Conservation (phyloP, 352 stramenopile genomes). For the Peronosclerospora sorghi region DNA sequence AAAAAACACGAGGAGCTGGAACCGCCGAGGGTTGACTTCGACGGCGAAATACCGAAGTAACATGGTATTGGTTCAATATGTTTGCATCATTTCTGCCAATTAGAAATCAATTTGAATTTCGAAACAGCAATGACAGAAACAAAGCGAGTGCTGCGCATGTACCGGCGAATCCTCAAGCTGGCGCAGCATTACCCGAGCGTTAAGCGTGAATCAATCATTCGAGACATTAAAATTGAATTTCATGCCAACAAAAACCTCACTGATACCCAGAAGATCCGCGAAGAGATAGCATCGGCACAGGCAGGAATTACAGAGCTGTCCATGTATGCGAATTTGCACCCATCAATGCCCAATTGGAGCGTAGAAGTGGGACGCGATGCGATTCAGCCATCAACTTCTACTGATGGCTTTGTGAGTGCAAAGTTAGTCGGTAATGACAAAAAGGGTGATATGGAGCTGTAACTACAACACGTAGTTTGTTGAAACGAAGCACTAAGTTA, state of each 20-base stretch:
- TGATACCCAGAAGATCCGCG: conserved; percentile 41
- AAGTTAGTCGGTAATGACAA: conserved; percentile 41
- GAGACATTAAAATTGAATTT: conserved; percentile 80
- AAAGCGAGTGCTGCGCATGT: conserved; percentile 63
- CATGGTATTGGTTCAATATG: conserved; percentile 6
- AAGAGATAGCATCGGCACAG: conserved; percentile 57
- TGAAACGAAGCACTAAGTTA: background rate
- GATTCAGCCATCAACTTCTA: conserved; percentile 8
- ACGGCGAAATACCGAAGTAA: conserved; percentile 13
- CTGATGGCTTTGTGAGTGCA: conserved; percentile 14
- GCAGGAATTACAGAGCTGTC: conserved; percentile 67
- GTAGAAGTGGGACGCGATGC: conserved; percentile 62
- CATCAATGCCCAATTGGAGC: conserved; percentile 43
- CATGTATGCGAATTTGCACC: conserved; percentile 62
- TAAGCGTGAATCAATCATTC: conserved; percentile 71
- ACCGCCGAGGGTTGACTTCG: conserved; percentile 2
- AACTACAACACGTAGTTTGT: conserved; percentile 4
- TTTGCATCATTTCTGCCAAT: conserved; percentile 18
- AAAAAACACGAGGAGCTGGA: background rate
- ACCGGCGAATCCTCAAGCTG: conserved; percentile 76
- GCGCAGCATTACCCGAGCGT: conserved; percentile 75
- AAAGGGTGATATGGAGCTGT: conserved; percentile 11
- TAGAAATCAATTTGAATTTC: background rate
- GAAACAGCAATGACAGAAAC: conserved; percentile 22
- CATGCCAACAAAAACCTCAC: conserved; percentile 62